Base-by-base conservation (phyloP, 2,329 filamentous ascomycete genomes). In the Orbilia blumenaviensis region DNA sequence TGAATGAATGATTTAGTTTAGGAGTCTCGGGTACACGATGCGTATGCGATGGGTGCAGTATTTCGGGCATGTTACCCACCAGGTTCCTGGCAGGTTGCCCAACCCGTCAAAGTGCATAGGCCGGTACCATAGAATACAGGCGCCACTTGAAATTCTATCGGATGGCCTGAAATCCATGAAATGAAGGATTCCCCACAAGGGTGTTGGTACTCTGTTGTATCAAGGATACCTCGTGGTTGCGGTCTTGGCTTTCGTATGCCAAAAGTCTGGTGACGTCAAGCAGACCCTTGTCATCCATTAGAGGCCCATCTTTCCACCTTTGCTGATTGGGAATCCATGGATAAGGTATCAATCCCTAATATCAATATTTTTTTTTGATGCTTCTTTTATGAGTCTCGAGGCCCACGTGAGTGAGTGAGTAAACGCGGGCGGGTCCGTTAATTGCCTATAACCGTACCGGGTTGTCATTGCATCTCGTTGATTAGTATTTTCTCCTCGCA, bases 191-290 rank as follows among this genome's bases (percentile, higher is more conserved):
- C 25, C 18, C 18, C 25, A 21, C 25, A 4, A 6, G 25, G 21
- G 8, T 10, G 23, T 3, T n/a, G 32, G 23, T 54, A 54, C n/a
- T n/a, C n/a, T n/a, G 48, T 54, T 34, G 23, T 7, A 44, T 44
- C 41, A 44, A 44, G 41, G 41, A 44, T 44, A 21, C 64, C 38
- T 27, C 27, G 18, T 48, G 16, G 23, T 14, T 12, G 9, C 7
- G 10, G n/a, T 27, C 67, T 72, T 72, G 67, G 67, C 67, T 64
- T 72, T 64, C 67, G 67, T 72, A 34, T 63, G 67, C 58, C 58
- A 48, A 64, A 44, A 56, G 48, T 38, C 58, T 27, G 36, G 25
- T 72, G 67, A 72, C 67, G 67, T 72, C 67, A 72, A 41, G 60
- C 56, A 48, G 67, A n/a, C 58, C 34, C 23, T 66, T n/a, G n/a